Evolutionary conservation across 148 eudicot species (phyloP), one percentile per base, ranked within the genome.

Genomic region (Persicaria maculosa): DNA sequence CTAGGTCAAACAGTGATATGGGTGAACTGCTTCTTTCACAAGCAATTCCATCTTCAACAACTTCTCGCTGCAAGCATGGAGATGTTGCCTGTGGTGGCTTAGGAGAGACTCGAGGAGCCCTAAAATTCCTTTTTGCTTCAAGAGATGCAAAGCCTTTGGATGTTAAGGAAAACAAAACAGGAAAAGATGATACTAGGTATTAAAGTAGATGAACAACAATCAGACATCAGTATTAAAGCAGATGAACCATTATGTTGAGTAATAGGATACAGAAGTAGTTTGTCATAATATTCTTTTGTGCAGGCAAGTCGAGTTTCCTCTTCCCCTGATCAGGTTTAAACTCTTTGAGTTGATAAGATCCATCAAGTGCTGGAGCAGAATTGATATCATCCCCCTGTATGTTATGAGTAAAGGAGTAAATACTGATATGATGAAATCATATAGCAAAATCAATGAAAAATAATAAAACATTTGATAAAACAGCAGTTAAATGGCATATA

Each of bases 261-360:
- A 40, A 40, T 40, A 12, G 98, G 99, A 95, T 95, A 95, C 99
- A 95, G 79, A 95, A 95, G 82, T 95, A 95, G 81, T 89, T 95
- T 50, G 97, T 92, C 83, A 95, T 71, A 52, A 92, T 81, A 85
- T 95, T 95, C 80, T 89, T 95, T 83, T 92, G 94, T 47, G 81
- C 94, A 72, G 97, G 99, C 89, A 95, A 89, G 59, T 89, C 99
- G 59, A 92, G 79, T 88, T 82, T 90, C 74, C 81, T 87, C 83
- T 80, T 89, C 80, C 81, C 83, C 72, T 77, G 76, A 70, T 84
- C 89, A 65, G 82, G 77, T 77, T 78, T 90, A 74, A 83, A 83
- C 74, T 74, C 77, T 77, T 92, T 85, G 58, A 74, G 77, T 74
- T 83, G 77, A 79, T 84, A 83, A 77, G 88, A 80, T 77, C 64